Conservation (phyloP, 495 filamentous ascomycete species). For the Podospora australis region DNA sequence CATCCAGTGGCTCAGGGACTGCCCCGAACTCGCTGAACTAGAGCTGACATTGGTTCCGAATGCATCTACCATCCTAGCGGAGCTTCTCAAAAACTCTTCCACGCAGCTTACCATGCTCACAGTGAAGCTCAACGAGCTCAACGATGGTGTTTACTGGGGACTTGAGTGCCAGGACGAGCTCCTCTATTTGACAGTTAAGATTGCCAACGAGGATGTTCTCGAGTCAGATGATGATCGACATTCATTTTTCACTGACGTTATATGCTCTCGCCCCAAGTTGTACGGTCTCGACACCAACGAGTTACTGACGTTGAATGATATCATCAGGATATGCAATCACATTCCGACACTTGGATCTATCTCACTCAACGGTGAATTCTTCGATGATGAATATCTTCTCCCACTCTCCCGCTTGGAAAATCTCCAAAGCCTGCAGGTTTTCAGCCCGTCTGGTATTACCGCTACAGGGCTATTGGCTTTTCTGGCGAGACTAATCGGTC, state of each 20-base stretch:
- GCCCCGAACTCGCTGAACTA: slow-evolving; percentile 47
- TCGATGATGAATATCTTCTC: slow-evolving; percentile 42
- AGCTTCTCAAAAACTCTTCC: slow-evolving; percentile 36
- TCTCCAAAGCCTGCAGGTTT: too few species aligned
- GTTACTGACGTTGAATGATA: slow-evolving; percentile 10
- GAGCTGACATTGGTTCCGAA: slow-evolving; percentile 44
- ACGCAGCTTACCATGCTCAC: slow-evolving; percentile 22
- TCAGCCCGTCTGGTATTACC: too few species aligned
- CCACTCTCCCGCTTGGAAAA: too few species aligned
- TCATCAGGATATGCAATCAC: slow-evolving; percentile 17
- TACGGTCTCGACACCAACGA: slow-evolving; percentile 24
- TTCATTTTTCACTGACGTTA: slow-evolving; percentile 45
- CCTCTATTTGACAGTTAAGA: slow-evolving; percentile 33
- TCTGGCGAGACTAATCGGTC: too few species aligned
- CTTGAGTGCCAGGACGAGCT: slow-evolving; percentile 23
- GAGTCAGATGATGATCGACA: slow-evolving; percentile 17
- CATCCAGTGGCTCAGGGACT: slow-evolving; percentile 53
- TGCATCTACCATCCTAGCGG: slow-evolving; percentile 45
- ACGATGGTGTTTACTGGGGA: slow-evolving; percentile 15
- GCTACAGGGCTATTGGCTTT: too few species aligned
- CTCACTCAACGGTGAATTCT: slow-evolving; percentile 48
- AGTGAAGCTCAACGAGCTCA: slow-evolving; percentile 12
- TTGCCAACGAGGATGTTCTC: slow-evolving; percentile 47
- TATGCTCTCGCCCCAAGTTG: slow-evolving; percentile 31
- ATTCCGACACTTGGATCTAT: slow-evolving; percentile 50